phyloP scores from a whole-genome alignment of 2,329 filamentous ascomycete species.

The Hymenoscyphus fructigenus region DNA sequence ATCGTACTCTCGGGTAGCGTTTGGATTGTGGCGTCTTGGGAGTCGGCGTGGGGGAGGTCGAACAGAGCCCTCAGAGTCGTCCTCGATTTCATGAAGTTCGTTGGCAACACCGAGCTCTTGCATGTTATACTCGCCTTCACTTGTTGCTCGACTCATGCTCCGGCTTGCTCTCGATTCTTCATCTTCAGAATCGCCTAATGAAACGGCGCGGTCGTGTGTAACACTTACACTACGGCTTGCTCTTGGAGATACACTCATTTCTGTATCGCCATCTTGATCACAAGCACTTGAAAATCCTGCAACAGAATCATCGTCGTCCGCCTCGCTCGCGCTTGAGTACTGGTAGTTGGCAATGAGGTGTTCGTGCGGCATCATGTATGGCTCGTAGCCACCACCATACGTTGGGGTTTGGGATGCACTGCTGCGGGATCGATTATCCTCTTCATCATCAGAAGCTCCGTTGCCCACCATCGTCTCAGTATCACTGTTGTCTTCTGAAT shows the following conservation, averaged over 20 bases:
- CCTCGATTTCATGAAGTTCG: slow-evolving; percentile 29
- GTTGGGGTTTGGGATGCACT: slow-evolving; percentile 28
- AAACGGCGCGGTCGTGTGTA: slow-evolving; percentile 7
- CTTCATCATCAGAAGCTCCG: slow-evolving; percentile 27
- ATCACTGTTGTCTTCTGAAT: slow-evolving; percentile 30
- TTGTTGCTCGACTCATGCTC: slow-evolving; percentile 14
- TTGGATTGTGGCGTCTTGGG: slow-evolving; percentile 20
- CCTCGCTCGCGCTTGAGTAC: slow-evolving; percentile 15
- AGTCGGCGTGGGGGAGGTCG: slow-evolving; percentile 26
- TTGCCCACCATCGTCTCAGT: slow-evolving; percentile 33
- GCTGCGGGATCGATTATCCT: slow-evolving; percentile 26
- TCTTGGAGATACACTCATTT: slow-evolving; percentile 35
- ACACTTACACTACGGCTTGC: slow-evolving; percentile 18
- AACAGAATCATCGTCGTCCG: slow-evolving; percentile 31
- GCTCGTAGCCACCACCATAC: slow-evolving; percentile 13
- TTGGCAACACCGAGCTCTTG: slow-evolving; percentile 29
- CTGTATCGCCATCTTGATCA: slow-evolving; percentile 38
- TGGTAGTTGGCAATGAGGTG: slow-evolving; percentile 1
- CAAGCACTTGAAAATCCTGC: slow-evolving; percentile 22
- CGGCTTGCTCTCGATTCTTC: slow-evolving; percentile 14
- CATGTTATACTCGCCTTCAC: slow-evolving; percentile 6
- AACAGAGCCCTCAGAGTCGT: slow-evolving; percentile 31
- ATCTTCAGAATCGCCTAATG: slow-evolving; percentile 8
- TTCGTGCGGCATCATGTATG: slow-evolving; percentile 17
- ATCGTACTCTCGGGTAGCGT: slow-evolving; percentile 27